Conservation (phyloP, 2,329 filamentous ascomycete species). For the Sporothrix dimorphospora region DNA sequence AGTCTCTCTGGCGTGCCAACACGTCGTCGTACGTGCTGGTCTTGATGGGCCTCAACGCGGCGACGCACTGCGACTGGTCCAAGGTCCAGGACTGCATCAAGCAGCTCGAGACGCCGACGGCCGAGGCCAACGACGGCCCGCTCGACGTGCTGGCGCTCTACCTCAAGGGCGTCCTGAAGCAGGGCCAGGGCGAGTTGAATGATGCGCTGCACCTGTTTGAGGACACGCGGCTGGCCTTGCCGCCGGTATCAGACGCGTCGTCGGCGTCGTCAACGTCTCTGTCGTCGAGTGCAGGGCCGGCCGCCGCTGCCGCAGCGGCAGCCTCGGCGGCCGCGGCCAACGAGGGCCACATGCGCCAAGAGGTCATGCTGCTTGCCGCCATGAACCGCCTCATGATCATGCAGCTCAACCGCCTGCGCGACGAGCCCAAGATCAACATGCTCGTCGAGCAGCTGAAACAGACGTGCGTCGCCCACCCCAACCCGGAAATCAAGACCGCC, state of each 20-base stretch:
- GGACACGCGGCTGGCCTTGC: conserved; percentile 60
- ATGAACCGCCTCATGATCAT: conserved; percentile 75
- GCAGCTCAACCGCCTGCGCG: conserved; percentile 61
- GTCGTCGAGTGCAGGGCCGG: background rate
- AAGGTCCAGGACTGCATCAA: conserved; percentile 62
- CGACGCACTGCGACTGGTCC: conserved; percentile 71
- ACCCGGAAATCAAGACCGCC: conserved; percentile 75
- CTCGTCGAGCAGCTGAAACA: conserved; percentile 69
- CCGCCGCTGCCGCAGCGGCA: conserved; percentile 35
- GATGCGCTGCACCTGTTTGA: conserved; percentile 69
- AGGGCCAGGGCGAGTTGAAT: conserved; percentile 75
- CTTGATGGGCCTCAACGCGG: conserved; percentile 70
- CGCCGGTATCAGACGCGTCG: conserved; percentile 32
- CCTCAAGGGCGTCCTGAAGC: conserved; percentile 73
- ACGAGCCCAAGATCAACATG: conserved; percentile 61
- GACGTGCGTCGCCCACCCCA: conserved; percentile 69
- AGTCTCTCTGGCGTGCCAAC: conserved; percentile 66
- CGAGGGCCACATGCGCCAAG: conserved; percentile 52
- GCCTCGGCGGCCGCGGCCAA: conserved; percentile 40
- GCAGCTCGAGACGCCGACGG: conserved; percentile 53
- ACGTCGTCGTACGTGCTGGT: conserved; percentile 71
- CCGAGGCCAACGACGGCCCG: conserved; percentile 47
- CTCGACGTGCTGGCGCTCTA: conserved; percentile 66
- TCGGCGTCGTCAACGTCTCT: conserved; percentile 39
- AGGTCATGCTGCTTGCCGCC: conserved; percentile 66